These are phyloP conservation scores for Leishmania guyanensis DNA, from an alignment of 208 protist genomes.

Conservation along the genomic window DNA sequence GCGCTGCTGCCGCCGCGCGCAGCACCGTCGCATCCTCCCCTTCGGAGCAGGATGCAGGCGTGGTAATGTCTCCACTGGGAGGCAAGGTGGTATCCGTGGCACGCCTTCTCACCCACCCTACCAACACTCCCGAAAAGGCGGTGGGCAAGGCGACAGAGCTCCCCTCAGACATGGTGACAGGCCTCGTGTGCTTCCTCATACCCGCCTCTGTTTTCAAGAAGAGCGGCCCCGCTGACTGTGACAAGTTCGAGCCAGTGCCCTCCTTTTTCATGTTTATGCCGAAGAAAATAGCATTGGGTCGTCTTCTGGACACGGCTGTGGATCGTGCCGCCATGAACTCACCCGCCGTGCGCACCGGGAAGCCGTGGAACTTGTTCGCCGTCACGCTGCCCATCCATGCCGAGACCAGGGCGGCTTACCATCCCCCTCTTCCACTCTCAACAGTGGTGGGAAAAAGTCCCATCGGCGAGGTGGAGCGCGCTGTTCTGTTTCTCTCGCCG, in stretches of 20 bases:
- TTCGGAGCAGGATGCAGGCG: neutral
- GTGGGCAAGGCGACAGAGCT: constrained; percentile 65
- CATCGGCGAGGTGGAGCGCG: constrained; percentile 15
- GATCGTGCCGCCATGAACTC: constrained; percentile 48
- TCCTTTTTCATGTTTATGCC: constrained; percentile 78
- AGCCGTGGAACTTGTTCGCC: constrained; percentile 54
- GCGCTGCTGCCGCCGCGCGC: constrained; percentile 14
- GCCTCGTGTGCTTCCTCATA: constrained; percentile 56
- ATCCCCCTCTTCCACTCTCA: constrained; percentile 50
- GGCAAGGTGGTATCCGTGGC: constrained; percentile 26
- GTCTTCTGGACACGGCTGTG: constrained; percentile 68
- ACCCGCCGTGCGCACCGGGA: constrained; percentile 29
- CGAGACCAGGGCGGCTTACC: constrained; percentile 35
- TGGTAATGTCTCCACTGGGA: constrained; percentile 11
- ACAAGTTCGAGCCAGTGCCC: constrained; percentile 40
- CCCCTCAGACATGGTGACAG: constrained; percentile 54
- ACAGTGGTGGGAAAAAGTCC: constrained; percentile 44
- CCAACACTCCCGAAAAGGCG: constrained; percentile 63
- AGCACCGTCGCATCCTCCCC: constrained; percentile 11
- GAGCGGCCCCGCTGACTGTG: neutral
- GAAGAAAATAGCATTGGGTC: constrained; percentile 57
- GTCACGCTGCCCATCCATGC: constrained; percentile 40
- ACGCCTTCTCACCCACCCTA: constrained; percentile 36
- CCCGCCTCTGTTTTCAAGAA: constrained; percentile 11
- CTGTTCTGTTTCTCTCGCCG: constrained; percentile 36